A percentile compares a stretch with the other conserved stretches of the same genome.
Conservation (phyloP, 768 basidiomycete genomes). For the Tulasnella sp. region DNA sequence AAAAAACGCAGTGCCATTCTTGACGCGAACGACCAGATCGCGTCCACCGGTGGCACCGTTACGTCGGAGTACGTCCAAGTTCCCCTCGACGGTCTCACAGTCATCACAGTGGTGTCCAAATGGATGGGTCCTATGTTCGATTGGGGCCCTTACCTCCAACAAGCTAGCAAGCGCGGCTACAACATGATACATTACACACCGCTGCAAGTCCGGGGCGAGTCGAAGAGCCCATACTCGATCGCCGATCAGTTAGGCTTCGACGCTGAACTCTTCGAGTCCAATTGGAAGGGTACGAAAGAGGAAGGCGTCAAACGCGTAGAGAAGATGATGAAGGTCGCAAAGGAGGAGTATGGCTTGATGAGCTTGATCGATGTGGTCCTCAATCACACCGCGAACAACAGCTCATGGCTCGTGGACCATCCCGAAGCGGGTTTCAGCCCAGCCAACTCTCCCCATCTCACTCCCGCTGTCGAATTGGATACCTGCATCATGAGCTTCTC, state of each 20-base stretch:
- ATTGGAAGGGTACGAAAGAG: slow-evolving; percentile 32
- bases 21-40: slow-evolving; percentile 37
- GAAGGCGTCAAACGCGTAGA: slow-evolving; percentile 49
- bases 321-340: slow-evolving; percentile 54
- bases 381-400: slow-evolving; percentile 95
- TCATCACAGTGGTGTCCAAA: slow-evolving; percentile 88
- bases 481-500: slow-evolving; percentile 77
- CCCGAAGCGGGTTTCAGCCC: slow-evolving; percentile 95
- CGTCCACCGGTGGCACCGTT: slow-evolving; percentile 42
- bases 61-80: slow-evolving; percentile 48
- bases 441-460: slow-evolving; percentile 80
- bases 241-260: slow-evolving; percentile 79
- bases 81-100: slow-evolving; percentile 76
- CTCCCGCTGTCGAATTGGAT: slow-evolving; percentile 88
- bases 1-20: slow-evolving; percentile 70
- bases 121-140: slow-evolving; percentile 85
- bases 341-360: slow-evolving; percentile 77
- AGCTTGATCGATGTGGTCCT: slow-evolving; percentile 91
- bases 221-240: slow-evolving; percentile 89
- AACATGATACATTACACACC: slow-evolving; percentile 98
- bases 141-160: slow-evolving; percentile 72
- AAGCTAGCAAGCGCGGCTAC: slow-evolving; percentile 83
- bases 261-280: slow-evolving; percentile 46
- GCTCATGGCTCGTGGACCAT: slow-evolving; percentile 80
- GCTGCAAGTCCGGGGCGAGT: slow-evolving; percentile 80